Base-by-base conservation (phyloP, 169 alveolate genomes). In the Plasmodium inui region DNA sequence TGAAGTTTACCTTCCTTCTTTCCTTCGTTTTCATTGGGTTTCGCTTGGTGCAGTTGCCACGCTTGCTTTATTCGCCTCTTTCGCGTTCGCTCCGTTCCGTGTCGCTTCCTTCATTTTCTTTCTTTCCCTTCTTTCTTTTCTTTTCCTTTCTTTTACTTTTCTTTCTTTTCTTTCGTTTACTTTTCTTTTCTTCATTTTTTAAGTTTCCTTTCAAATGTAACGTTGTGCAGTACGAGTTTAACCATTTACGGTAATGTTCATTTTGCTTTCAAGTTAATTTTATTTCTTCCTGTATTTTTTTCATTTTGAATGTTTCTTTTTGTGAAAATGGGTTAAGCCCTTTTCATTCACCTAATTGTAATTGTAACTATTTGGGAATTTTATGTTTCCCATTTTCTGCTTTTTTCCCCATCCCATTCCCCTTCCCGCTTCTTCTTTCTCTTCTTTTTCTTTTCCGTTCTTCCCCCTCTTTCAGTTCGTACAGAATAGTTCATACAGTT, bases 311-410 rank as follows among this genome's bases (percentile, higher is more conserved):
- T 79, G 22, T 44, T 17, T 19, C 44, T 34, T 79, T 79, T 37
- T 79, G 84, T 79, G 84, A 79, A 79, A 79, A 34, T 79, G 37
- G 70, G 57, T 79, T 79, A 9, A n/a, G 34, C 55, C 26, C 55
- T 19, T 10, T 28, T 39, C 30, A 19, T 30, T 30, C 39, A 55
- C 28, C 19, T n/a, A 79, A 34, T 30, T 78, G 53, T 19, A 79
- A 30, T 22, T 79, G 34, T 50, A 79, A 37, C 22, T 41, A 79
- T 67, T 67, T 19, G 76, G 17, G 76, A 17, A 26, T 67, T 67
- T 28, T 12, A 22, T 67, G 6, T 67, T 67, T 50, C 28, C 46
- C 26, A 76, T 14, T 9, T 76, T 76, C 7, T 76, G 61, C 41
- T 26, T 32, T 44, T 79, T 79, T 10, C 22, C 57, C 34, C 55